Evolutionary conservation across 1,284 basidiomycete species (phyloP).

Genomic region (Naganishia sp.): DNA sequence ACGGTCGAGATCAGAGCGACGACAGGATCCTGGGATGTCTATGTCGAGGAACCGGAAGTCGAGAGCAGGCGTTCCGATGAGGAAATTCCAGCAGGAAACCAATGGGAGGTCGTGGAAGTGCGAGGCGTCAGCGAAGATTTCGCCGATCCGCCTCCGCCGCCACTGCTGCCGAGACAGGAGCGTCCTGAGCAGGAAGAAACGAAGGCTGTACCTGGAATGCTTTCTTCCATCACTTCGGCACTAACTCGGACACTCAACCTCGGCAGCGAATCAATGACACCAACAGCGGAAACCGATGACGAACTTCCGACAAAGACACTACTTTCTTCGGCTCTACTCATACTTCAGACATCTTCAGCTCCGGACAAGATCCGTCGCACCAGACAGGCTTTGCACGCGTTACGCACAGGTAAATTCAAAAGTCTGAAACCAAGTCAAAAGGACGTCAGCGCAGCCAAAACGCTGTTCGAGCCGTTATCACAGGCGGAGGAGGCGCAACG

Average conservation of each 20-base stretch:
- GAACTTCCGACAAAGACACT: constrained; percentile 43
- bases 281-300: constrained; percentile 28
- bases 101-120: constrained; percentile 73
- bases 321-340: constrained; percentile 51
- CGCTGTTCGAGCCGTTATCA: constrained; percentile 19
- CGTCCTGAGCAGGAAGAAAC: too few species aligned
- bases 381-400: constrained; percentile 42
- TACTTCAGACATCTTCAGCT: constrained; percentile 52
- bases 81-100: constrained; percentile 22
- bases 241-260: constrained; percentile 1
- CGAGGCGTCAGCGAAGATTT: constrained; percentile 81
- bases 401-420: constrained; percentile 44
- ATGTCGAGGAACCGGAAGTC: constrained; percentile 65
- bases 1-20: constrained; percentile 60
- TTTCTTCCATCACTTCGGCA: constrained; percentile 18
- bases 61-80: constrained; percentile 39
- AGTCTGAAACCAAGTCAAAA: constrained; percentile 44
- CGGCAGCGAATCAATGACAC: constrained; percentile 28
- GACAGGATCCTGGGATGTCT: constrained; percentile 59
- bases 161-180: constrained; percentile 28
- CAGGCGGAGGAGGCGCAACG: constrained; percentile 15
- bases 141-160: constrained; percentile 61
- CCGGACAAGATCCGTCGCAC: constrained; percentile 50
- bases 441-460: constrained; percentile 37
- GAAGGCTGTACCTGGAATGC: not conserved